These are phyloP conservation scores for Sporisorium scitamineum DNA, from an alignment of 1,284 basidiomycete species.

Conservation along the genomic window DNA sequence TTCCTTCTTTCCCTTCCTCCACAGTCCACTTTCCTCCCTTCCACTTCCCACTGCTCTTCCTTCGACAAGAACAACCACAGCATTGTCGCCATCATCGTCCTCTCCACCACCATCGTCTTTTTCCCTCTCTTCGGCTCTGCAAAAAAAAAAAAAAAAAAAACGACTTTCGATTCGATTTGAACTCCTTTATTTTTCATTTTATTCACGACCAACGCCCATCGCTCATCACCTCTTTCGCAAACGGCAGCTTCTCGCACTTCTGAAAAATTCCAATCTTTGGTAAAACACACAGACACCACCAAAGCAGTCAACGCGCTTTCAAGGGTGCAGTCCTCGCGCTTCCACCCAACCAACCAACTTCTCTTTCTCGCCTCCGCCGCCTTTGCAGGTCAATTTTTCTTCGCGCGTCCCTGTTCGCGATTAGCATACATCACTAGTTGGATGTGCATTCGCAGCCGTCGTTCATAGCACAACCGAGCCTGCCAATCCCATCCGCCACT, in stretches of 20 bases:
- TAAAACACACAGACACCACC: constrained; percentile 1
- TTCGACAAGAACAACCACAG: background rate
- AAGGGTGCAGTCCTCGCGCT: constrained; percentile 13
- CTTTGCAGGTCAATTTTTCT: background rate
- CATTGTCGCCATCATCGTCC: background rate
- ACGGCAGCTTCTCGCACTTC: background rate
- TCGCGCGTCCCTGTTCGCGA: constrained; percentile 4
- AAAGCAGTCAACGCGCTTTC: constrained; percentile 2
- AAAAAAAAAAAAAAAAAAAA: too few relatives aligned
- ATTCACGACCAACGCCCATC: background rate
- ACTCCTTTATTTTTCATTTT: background rate
- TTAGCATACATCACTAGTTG: background rate
- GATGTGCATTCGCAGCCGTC: background rate
- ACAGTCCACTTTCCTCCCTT: background rate
- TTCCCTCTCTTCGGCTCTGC: background rate
- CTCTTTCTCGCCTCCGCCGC: background rate
- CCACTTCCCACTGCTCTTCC: background rate
- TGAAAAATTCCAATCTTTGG: background rate
- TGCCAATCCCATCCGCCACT: background rate
- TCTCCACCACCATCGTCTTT: background rate
- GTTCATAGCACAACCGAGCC: background rate
- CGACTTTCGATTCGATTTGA: background rate
- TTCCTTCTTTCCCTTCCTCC: background rate
- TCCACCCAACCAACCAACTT: background rate
- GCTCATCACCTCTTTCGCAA: background rate